Evolutionary conservation across 169 alveolate genomes (phyloP).

Genomic region (Eimeria maxima): DNA sequence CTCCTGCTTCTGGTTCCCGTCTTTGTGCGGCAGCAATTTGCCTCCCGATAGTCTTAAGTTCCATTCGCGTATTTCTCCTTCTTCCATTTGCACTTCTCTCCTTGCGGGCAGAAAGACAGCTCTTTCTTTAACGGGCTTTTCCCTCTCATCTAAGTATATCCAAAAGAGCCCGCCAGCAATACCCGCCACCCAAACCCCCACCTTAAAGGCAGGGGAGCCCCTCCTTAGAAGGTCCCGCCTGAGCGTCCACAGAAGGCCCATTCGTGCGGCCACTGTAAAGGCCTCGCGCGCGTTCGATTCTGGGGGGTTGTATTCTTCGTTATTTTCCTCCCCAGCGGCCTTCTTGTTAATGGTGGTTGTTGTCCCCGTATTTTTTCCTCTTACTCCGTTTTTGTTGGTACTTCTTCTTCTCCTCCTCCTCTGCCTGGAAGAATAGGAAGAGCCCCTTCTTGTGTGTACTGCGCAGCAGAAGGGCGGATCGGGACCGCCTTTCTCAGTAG

Average conservation of each 20-base stretch:
- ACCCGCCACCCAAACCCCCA: conserved; percentile 75
- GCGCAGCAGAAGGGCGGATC: too few species aligned
- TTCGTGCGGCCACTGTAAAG: neutral
- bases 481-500: too few species aligned
- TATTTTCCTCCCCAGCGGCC: too few species aligned
- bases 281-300: conserved; percentile 42
- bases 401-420: too few species aligned
- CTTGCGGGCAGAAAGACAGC: conserved; percentile 37
- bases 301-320: neutral
- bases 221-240: conserved; percentile 31
- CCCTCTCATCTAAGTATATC: conserved; percentile 53
- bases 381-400: too few species aligned
- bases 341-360: too few species aligned
- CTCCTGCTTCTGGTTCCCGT: neutral
- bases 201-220: conserved; percentile 73
- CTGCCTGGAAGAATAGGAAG: too few species aligned
- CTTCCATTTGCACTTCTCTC: conserved; percentile 47
- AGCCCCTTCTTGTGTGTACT: too few species aligned
- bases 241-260: conserved; percentile 24
- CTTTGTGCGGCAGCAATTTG: neutral
- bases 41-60: conserved; percentile 52
- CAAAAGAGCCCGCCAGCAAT: conserved; percentile 36
- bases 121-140: conserved; percentile 48
- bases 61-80: conserved; percentile 33
- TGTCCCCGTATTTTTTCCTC: too few species aligned